Conservation (phyloP, 2,329 filamentous ascomycete species). For the Tolypocladium tundrense region DNA sequence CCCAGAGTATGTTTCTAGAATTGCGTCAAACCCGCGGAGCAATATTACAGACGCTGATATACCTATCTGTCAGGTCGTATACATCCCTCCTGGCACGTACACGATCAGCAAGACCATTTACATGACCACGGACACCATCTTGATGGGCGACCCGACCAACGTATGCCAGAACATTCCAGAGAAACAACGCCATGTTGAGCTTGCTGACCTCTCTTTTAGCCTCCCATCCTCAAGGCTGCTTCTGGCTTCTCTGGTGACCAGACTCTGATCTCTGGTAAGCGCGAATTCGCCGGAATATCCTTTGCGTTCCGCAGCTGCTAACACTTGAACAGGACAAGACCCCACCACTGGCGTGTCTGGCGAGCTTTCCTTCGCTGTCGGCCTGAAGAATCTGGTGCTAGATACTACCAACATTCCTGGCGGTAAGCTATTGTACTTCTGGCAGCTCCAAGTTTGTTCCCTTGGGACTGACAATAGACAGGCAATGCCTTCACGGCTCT, state of each 20-base stretch:
- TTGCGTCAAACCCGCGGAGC: neutral
- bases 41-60: neutral
- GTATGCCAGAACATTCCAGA: slow-evolving; percentile 1
- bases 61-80: slow-evolving; percentile 19
- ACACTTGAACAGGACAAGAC: slow-evolving; percentile 15
- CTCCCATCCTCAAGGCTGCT: slow-evolving; percentile 30
- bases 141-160: slow-evolving; percentile 34
- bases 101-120: slow-evolving; percentile 25
- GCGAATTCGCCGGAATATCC: neutral
- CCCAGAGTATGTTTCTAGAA: slow-evolving; percentile 21
- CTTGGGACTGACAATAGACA: neutral
- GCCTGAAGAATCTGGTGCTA: slow-evolving; percentile 31
- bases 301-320: neutral
- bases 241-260: slow-evolving; percentile 20
- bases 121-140: slow-evolving; percentile 33
- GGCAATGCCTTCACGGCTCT: slow-evolving; percentile 26
- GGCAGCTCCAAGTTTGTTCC: neutral
- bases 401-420: slow-evolving; percentile 28
- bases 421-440: slow-evolving; percentile 5
- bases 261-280: slow-evolving; percentile 21
- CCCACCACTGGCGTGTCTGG: slow-evolving; percentile 20
- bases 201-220: slow-evolving; percentile 10
- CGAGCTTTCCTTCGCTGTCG: slow-evolving; percentile 31
- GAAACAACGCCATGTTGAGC: neutral
- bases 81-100: slow-evolving; percentile 32